These are phyloP conservation scores for Smittium culicis DNA, from an alignment of 371 early-diverging fungal species.

Conservation along the genomic window DNA sequence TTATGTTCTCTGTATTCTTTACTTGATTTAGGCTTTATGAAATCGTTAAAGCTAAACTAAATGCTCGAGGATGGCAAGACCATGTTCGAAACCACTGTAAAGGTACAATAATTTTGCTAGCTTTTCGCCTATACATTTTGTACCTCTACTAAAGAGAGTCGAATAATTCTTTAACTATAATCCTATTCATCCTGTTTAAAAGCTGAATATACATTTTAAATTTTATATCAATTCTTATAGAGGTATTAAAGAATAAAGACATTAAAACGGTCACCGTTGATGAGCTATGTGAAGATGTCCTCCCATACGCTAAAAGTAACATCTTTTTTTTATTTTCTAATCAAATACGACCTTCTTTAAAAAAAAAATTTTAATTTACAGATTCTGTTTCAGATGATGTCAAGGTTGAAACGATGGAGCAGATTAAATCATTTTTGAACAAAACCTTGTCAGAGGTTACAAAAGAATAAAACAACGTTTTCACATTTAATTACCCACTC, in stretches of 20 bases:
- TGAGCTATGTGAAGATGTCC: slow-evolving; percentile 25
- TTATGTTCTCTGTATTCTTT: no score
- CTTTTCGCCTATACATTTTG: neutral
- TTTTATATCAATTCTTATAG: slow-evolving; percentile 1
- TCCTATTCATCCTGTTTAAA: no score
- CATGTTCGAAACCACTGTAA: slow-evolving; percentile 29
- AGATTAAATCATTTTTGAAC: slow-evolving; percentile 24
- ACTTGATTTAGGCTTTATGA: slow-evolving; percentile 17
- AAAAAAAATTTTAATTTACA: neutral
- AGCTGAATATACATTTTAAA: no score
- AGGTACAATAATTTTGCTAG: slow-evolving; percentile 7
- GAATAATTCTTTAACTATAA: no score
- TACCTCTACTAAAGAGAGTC: neutral
- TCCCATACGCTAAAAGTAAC: slow-evolving; percentile 23
- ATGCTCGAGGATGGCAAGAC: slow-evolving; percentile 31
- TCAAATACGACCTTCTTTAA: neutral
- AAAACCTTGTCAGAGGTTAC: slow-evolving; percentile 22
- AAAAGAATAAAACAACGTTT: neutral
- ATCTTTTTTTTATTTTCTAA: no score
- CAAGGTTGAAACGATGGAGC: slow-evolving; percentile 29
- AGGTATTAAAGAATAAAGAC: slow-evolving; percentile 9
- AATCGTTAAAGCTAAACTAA: slow-evolving; percentile 26
- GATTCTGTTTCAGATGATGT: slow-evolving; percentile 26
- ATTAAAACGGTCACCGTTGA: slow-evolving; percentile 24
- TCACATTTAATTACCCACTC: no score